phyloP scores from a whole-genome alignment of 2,329 filamentous ascomycete genomes.

The Arthrinium puccinioides region DNA sequence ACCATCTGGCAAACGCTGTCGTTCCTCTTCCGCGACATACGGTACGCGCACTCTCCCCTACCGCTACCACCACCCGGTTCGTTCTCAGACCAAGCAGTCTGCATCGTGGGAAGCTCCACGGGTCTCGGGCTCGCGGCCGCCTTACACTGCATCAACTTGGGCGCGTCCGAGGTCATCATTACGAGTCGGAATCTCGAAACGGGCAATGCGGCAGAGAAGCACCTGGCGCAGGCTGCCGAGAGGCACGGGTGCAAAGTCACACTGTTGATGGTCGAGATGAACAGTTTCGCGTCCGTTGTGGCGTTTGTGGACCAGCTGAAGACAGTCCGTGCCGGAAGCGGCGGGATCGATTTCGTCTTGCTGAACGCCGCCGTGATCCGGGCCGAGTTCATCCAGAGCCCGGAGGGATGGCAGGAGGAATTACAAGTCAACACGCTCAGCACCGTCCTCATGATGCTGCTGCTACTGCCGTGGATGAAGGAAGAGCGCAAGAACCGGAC shows the following conservation, averaged over 20 bases:
- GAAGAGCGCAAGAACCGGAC: neutral
- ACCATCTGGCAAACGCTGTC: neutral
- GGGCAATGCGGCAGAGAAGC: neutral
- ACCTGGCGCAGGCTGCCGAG: neutral
- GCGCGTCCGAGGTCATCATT: constrained; percentile 3
- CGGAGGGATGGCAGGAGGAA: neutral
- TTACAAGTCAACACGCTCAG: constrained; percentile 1
- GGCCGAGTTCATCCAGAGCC: neutral
- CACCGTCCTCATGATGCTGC: neutral
- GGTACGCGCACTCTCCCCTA: neutral
- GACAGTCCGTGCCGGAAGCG: neutral
- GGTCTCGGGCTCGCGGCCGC: constrained; percentile 2
- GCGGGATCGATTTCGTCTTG: neutral
- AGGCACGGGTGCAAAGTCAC: neutral
- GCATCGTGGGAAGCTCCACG: neutral
- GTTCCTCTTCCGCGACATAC: neutral
- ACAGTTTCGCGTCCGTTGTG: neutral
- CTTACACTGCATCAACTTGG: constrained; percentile 2
- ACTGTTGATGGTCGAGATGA: neutral
- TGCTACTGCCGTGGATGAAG: constrained; percentile 1
- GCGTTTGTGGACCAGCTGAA: neutral
- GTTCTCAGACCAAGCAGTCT: constrained; percentile 1
- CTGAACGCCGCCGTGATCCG: constrained; percentile 1
- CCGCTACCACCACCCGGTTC: neutral
- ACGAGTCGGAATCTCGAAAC: neutral